These are phyloP conservation scores for Serendipita vermifera DNA, from an alignment of 768 basidiomycete species.

Conservation along the genomic window DNA sequence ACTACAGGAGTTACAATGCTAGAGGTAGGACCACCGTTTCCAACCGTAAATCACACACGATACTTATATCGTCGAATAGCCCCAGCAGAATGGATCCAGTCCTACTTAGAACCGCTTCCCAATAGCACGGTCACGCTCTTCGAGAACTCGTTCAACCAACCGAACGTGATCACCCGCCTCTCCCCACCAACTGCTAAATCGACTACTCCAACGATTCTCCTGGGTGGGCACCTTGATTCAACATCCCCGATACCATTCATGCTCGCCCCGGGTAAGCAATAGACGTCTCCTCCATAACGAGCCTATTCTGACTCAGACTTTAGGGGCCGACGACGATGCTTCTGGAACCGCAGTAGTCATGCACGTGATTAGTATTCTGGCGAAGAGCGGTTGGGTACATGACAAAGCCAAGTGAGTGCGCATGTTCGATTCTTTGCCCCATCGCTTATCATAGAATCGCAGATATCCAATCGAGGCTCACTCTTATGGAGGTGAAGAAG, in stretches of 20 bases:
- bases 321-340: conserved; percentile 2
- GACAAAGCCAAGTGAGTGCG: background rate
- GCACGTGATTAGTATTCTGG: conserved; percentile 8
- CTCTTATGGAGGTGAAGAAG: conserved; percentile 12
- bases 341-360: conserved; percentile 8
- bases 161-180: conserved; percentile 7
- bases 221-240: conserved; percentile 10
- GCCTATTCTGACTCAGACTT: background rate
- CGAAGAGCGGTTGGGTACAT: conserved; percentile 3
- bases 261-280: background rate
- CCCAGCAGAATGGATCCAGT: conserved; percentile 3
- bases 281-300: background rate
- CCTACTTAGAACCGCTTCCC: background rate
- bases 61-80: background rate
- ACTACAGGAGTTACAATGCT: conserved; percentile 8
- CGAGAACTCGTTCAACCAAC: conserved; percentile 12
- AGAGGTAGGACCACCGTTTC: background rate
- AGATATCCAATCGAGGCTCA: conserved; percentile 10
- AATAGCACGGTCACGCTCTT: background rate
- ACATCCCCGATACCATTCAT: conserved; percentile 6
- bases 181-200: background rate
- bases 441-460: background rate
- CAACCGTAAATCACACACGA: no score
- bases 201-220: background rate
- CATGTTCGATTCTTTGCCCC: background rate